Evolutionary conservation across 345 rosid species (phyloP).

Genomic region (Kernera saxatilis): DNA sequence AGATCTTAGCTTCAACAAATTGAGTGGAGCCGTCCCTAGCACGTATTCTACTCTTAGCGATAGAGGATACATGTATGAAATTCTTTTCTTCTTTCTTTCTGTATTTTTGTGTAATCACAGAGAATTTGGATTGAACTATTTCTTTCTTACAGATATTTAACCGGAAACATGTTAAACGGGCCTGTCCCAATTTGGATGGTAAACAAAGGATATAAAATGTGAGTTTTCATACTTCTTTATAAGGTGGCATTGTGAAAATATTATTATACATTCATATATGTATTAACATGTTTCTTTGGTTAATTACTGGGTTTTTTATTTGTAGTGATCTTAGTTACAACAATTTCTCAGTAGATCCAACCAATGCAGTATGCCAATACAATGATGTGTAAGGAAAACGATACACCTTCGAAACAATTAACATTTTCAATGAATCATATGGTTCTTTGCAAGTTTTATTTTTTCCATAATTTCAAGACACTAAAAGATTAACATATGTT

Average conservation of each 20-base stretch:
- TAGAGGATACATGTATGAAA: neutral
- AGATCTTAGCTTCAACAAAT: constrained; percentile 52
- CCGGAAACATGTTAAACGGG: constrained; percentile 40
- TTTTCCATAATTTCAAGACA: neutral
- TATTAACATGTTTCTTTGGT: neutral
- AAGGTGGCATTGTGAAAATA: neutral
- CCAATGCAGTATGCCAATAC: constrained; percentile 30
- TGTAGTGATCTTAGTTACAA: constrained; percentile 71
- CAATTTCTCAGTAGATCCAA: constrained; percentile 38
- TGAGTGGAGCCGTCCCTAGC: constrained; percentile 39
- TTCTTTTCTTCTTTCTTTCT: neutral
- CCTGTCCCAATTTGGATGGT: constrained; percentile 41
- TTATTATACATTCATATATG: neutral
- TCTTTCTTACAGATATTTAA: constrained; percentile 30
- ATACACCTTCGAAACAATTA: neutral
- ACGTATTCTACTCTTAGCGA: neutral
- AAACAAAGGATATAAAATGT: constrained; percentile 38
- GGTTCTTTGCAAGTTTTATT: too few species aligned
- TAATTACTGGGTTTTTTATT: neutral
- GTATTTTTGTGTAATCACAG: neutral
- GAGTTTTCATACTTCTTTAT: constrained; percentile 14
- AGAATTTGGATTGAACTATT: neutral
- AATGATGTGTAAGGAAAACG: constrained; percentile 33
- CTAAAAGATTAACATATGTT: neutral
- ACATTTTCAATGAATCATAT: too few species aligned